Evolutionary conservation across 345 rosid species (phyloP).

Genomic region (Euphorbia peplus): DNA sequence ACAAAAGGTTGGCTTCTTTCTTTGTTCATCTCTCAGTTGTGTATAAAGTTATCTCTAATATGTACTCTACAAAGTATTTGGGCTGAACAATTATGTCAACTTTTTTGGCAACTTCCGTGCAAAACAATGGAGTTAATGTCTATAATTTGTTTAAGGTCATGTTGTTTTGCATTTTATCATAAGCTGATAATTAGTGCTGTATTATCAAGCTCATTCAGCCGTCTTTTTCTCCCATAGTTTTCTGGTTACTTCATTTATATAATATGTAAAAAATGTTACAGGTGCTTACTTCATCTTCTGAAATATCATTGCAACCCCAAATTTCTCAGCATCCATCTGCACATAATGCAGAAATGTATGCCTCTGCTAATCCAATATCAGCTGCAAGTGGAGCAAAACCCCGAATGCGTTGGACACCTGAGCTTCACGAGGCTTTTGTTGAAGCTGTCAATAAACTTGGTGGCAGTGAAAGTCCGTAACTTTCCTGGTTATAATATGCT

Average conservation of each 20-base stretch:
- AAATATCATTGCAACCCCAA: conserved; percentile 31
- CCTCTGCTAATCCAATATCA: conserved; percentile 30
- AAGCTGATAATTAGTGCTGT: not conserved
- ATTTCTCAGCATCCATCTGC: conserved; percentile 40
- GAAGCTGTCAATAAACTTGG: conserved; percentile 90
- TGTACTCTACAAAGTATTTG: not conserved
- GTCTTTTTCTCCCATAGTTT: not conserved
- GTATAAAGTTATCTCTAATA: not conserved
- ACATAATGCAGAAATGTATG: conserved; percentile 30
- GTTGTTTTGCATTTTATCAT: not conserved
- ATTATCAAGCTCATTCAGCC: not conserved
- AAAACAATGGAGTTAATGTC: not conserved
- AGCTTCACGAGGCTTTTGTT: conserved; percentile 87
- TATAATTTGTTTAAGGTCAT: not conserved
- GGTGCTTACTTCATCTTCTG: conserved; percentile 30
- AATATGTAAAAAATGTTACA: conserved; percentile 20
- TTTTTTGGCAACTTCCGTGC: not conserved
- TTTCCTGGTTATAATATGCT: conserved; percentile 6
- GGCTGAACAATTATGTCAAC: not conserved
- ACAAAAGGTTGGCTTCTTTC: conserved; percentile 46
- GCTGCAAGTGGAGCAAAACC: conserved; percentile 45
- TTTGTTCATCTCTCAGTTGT: not conserved
- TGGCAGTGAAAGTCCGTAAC: conserved; percentile 76
- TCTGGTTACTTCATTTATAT: not conserved
- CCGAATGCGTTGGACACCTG: conserved; percentile 96